phyloP scores from a whole-genome alignment of 345 rosid genomes.

The Citrus hindsii region DNA sequence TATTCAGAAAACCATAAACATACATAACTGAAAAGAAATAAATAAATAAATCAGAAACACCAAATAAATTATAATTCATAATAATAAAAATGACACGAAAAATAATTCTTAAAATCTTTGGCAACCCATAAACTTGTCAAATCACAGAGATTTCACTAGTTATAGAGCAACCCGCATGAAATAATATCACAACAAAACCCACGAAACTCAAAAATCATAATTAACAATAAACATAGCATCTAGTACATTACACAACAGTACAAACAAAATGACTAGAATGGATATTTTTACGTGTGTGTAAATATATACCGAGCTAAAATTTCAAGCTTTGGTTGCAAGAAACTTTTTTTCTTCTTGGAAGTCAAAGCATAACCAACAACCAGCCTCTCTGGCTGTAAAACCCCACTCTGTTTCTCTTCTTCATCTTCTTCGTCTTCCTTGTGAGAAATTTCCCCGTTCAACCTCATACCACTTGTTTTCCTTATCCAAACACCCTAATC shows the following conservation, averaged over 20 bases:
- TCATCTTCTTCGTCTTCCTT: constrained; percentile 22
- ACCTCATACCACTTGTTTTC: constrained; percentile 36
- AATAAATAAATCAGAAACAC: neutral
- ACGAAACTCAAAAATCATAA: neutral
- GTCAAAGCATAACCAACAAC: constrained; percentile 93
- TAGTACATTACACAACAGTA: neutral
- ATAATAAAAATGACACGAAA: neutral
- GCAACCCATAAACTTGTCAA: neutral
- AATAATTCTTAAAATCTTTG: neutral
- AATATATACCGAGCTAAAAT: constrained; percentile 53
- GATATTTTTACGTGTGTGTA: neutral
- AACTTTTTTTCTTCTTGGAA: constrained; percentile 85
- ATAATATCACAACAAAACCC: neutral
- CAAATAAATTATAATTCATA: neutral
- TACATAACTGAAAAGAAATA: neutral
- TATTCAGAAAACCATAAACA: neutral
- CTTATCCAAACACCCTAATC: constrained; percentile 23
- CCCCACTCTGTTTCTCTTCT: constrained; percentile 6
- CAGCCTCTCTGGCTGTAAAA: constrained; percentile 32
- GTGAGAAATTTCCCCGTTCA: constrained; percentile 36
- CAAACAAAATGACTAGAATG: neutral
- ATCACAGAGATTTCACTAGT: constrained; percentile 4
- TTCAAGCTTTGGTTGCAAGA: constrained; percentile 85
- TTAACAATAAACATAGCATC: neutral
- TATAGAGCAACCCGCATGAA: constrained; percentile 11